Evolutionary conservation across 2,329 filamentous ascomycete genomes (phyloP).

Genomic region (Bertia moriformis): DNA sequence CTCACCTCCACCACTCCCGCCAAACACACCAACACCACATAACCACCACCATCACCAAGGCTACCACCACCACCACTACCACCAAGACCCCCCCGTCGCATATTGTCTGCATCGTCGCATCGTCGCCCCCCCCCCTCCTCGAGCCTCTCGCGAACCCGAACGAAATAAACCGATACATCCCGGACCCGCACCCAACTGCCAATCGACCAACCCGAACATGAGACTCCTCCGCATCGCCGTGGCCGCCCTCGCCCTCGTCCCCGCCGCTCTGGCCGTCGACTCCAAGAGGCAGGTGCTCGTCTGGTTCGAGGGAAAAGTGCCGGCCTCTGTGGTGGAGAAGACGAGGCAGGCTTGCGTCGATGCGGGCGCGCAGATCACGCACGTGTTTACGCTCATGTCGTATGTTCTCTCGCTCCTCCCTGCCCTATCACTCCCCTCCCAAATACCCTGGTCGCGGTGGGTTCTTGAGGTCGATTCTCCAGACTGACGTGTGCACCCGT

Average conservation of each 20-base stretch:
- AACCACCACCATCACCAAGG: too few relatives aligned
- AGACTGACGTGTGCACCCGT: background rate
- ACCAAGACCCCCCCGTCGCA: too few relatives aligned
- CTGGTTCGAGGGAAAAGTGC: slow-evolving; percentile 51
- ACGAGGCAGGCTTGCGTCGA: slow-evolving; percentile 59
- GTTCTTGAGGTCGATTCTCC: too few relatives aligned
- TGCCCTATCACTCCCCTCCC: slow-evolving; percentile 1
- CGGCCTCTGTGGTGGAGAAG: slow-evolving; percentile 50
- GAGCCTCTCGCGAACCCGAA: too few relatives aligned
- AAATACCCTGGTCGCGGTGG: background rate
- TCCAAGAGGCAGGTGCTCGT: slow-evolving; percentile 63
- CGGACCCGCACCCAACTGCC: too few relatives aligned
- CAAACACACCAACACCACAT: too few relatives aligned
- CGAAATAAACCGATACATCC: too few relatives aligned
- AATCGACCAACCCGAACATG: too few relatives aligned
- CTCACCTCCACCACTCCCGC: too few relatives aligned
- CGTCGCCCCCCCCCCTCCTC: too few relatives aligned
- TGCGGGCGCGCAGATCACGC: slow-evolving; percentile 64
- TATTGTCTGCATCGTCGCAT: too few relatives aligned
- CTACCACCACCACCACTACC: too few relatives aligned
- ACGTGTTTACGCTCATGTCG: slow-evolving; percentile 58
- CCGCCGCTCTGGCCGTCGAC: slow-evolving; percentile 47
- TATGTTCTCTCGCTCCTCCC: slow-evolving; percentile 25
- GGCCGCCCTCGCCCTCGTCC: slow-evolving; percentile 38
- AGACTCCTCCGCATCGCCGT: slow-evolving; percentile 39